These are phyloP conservation scores for Apiospora sp. DNA, from an alignment of 2,329 filamentous ascomycete genomes.

Conservation along the genomic window DNA sequence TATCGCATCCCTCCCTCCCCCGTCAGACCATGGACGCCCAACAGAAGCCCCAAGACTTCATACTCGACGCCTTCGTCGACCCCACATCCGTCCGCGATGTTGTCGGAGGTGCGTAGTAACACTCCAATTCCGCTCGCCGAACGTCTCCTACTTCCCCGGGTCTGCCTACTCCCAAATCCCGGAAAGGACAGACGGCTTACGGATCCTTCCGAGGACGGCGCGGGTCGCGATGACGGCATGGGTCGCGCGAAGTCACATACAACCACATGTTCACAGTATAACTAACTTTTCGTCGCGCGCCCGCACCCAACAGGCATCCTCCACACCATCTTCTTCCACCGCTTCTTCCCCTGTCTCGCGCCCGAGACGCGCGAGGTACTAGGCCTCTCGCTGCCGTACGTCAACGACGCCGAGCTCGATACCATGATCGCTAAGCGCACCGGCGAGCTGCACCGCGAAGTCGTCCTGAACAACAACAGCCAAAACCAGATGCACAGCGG, in stretches of 20 bases:
- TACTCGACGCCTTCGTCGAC: conserved; percentile 92
- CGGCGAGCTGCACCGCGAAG: conserved; percentile 78
- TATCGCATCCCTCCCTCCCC: not conserved
- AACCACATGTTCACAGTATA: not conserved
- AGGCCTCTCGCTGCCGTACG: conserved; percentile 87
- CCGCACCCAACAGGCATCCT: conserved; percentile 71
- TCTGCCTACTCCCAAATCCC: too few relatives aligned
- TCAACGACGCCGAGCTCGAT: conserved; percentile 90
- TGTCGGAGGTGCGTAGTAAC: conserved; percentile 74
- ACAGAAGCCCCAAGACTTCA: conserved; percentile 80
- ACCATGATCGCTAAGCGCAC: conserved; percentile 92
- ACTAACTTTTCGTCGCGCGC: not conserved
- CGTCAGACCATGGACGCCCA: conserved; percentile 52
- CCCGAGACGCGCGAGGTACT: conserved; percentile 89
- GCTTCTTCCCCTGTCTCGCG: conserved; percentile 88
- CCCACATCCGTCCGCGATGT: conserved; percentile 89
- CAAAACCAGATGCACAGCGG: not conserved
- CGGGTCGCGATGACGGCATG: too few relatives aligned
- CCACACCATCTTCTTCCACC: conserved; percentile 98
- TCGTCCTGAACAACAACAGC: conserved; percentile 65
- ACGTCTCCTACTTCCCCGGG: not conserved
- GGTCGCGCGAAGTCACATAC: too few relatives aligned
- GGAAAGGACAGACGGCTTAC: not conserved
- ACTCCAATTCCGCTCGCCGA: not conserved
- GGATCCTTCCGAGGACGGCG: not conserved